These are phyloP conservation scores for Imleria badia DNA, from an alignment of 768 basidiomycete genomes.

Conservation along the genomic window DNA sequence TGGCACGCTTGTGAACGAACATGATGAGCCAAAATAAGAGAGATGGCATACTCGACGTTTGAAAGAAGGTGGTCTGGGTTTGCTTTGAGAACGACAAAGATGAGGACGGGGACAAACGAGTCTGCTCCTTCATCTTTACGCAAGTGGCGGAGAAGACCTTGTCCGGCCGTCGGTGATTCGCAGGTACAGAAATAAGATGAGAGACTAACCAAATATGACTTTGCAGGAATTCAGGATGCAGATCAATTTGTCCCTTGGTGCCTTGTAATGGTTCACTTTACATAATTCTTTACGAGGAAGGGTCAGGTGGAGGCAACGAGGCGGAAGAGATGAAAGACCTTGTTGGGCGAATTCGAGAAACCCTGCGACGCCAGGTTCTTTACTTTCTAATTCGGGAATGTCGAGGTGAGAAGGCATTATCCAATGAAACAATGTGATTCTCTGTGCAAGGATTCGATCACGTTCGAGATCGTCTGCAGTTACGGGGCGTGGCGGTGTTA, in stretches of 20 bases:
- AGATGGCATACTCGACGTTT: conserved; percentile 79
- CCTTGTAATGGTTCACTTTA: conserved; percentile 99
- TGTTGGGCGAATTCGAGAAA: conserved; percentile 89
- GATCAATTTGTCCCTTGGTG: conserved; percentile 96
- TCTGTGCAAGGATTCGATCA: conserved; percentile 85
- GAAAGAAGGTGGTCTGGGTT: conserved; percentile 92
- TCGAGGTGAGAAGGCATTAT: conserved; percentile 87
- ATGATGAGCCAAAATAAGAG: not conserved
- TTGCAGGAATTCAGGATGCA: conserved; percentile 98
- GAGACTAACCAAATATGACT: conserved; percentile 88
- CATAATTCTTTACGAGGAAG: conserved; percentile 61
- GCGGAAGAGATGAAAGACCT: conserved; percentile 45
- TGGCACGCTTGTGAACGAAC: not conserved
- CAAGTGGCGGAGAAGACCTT: conserved; percentile 88
- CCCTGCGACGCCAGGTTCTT: conserved; percentile 49
- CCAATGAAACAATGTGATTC: conserved; percentile 92
- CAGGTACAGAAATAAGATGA: conserved; percentile 10
- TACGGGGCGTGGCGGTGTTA: conserved; percentile 68
- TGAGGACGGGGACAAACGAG: conserved; percentile 91
- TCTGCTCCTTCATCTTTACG: conserved; percentile 87
- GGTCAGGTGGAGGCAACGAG: not conserved
- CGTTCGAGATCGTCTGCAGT: conserved; percentile 96
- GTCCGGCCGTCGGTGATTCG: not conserved
- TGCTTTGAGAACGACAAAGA: conserved; percentile 91
- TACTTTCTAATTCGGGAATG: conserved; percentile 73